Evolutionary conservation across 495 filamentous ascomycete genomes (phyloP).

Genomic region (Talaromyces borbonicus): DNA sequence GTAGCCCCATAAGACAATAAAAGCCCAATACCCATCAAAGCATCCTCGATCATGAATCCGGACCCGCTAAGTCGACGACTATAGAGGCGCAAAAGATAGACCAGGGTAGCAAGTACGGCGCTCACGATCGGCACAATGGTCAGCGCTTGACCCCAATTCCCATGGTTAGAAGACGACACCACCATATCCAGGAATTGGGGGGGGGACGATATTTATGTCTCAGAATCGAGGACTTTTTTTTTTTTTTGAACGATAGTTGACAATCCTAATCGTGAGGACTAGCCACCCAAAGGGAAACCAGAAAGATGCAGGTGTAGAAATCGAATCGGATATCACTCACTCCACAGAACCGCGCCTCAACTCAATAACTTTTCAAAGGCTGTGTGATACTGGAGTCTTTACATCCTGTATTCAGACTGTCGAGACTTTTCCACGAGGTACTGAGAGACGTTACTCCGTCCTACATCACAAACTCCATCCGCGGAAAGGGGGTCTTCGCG

Average conservation of each 20-base stretch:
- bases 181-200: neutral
- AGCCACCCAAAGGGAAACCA: neutral
- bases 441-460: neutral
- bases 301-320: neutral
- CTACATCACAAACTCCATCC: neutral
- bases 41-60: constrained; percentile 11
- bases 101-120: constrained; percentile 11
- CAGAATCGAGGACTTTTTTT: neutral
- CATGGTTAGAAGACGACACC: constrained; percentile 11
- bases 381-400: neutral
- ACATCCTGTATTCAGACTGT: neutral
- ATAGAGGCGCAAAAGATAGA: constrained; percentile 14
- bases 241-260: neutral
- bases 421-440: neutral
- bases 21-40: constrained; percentile 15
- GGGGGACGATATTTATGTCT: neutral
- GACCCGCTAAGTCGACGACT: constrained; percentile 6
- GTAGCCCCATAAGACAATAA: constrained; percentile 13
- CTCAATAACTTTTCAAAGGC: neutral
- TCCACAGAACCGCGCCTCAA: no score
- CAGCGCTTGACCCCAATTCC: constrained; percentile 13
- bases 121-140: constrained; percentile 13
- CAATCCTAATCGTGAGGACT: neutral
- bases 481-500: neutral
- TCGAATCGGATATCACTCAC: no score